These are phyloP conservation scores for Sarocladium kiliense DNA, from an alignment of 2,329 filamentous ascomycete species.

Conservation along the genomic window DNA sequence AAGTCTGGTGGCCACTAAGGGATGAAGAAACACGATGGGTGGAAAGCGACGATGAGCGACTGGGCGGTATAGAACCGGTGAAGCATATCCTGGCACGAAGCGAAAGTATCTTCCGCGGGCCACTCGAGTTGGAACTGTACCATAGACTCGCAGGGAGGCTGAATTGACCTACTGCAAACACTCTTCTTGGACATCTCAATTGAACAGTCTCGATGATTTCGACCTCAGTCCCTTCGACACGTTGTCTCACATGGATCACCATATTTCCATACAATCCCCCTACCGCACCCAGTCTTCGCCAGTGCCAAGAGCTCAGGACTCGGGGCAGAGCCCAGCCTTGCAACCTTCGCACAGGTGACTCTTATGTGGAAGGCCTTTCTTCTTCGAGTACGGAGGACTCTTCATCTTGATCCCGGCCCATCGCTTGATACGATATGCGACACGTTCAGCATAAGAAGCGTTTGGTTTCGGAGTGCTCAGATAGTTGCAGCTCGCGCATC, in stretches of 20 bases:
- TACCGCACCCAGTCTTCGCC: too few relatives aligned
- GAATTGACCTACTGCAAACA: slow-evolving; percentile 11
- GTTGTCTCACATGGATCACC: too few relatives aligned
- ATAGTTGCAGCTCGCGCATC: slow-evolving; percentile 24
- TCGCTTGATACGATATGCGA: slow-evolving; percentile 30
- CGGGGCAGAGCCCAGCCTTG: slow-evolving; percentile 23
- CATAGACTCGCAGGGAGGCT: slow-evolving; percentile 30
- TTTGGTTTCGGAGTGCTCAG: slow-evolving; percentile 23
- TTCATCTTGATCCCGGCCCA: slow-evolving; percentile 24
- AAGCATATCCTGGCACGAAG: slow-evolving; percentile 7
- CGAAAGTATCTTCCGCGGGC: slow-evolving; percentile 10
- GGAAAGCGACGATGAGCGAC: slow-evolving; percentile 14
- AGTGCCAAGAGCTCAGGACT: too few relatives aligned
- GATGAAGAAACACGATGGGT: slow-evolving; percentile 10
- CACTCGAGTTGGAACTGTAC: slow-evolving; percentile 32
- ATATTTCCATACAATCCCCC: background rate
- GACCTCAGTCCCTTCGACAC: too few relatives aligned
- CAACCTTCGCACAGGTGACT: slow-evolving; percentile 29
- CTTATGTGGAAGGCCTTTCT: slow-evolving; percentile 19
- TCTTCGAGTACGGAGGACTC: background rate
- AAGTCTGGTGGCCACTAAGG: slow-evolving; percentile 43
- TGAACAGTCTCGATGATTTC: too few relatives aligned
- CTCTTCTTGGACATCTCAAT: background rate
- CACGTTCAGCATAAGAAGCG: slow-evolving; percentile 25
- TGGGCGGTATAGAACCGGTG: slow-evolving; percentile 13